These are phyloP conservation scores for Colletotrichum godetiae DNA, from an alignment of 2,329 filamentous ascomycete species.

Conservation along the genomic window DNA sequence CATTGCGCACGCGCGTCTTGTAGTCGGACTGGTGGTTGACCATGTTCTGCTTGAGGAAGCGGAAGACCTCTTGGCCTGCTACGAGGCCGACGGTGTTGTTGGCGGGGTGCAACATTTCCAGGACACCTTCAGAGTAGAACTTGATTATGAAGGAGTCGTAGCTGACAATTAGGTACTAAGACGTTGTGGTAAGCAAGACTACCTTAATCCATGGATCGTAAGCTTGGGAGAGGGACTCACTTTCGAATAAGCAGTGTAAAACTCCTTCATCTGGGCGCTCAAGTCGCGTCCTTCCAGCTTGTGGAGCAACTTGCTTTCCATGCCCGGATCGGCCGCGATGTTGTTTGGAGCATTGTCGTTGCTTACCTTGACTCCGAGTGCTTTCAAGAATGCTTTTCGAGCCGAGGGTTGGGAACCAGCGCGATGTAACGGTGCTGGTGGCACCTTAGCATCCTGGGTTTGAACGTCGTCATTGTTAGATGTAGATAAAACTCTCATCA, in stretches of 20 bases:
- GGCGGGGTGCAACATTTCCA: slow-evolving; percentile 40
- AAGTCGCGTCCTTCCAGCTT: slow-evolving; percentile 42
- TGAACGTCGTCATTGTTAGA: background rate
- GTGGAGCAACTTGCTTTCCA: slow-evolving; percentile 40
- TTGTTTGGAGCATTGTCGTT: background rate
- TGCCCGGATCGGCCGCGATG: slow-evolving; percentile 33
- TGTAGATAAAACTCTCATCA: slow-evolving; percentile 54
- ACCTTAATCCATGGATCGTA: too few relatives aligned
- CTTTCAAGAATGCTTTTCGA: slow-evolving; percentile 26
- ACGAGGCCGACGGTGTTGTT: slow-evolving; percentile 38
- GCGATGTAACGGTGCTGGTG: background rate
- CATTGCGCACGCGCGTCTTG: slow-evolving; percentile 38
- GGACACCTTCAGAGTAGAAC: slow-evolving; percentile 41
- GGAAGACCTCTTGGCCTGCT: slow-evolving; percentile 41
- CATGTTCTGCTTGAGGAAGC: slow-evolving; percentile 42
- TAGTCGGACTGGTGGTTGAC: slow-evolving; percentile 39
- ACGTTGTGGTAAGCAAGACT: background rate
- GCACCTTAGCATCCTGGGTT: background rate
- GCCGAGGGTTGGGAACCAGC: slow-evolving; percentile 12
- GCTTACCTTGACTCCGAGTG: background rate
- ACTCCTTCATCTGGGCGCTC: slow-evolving; percentile 42
- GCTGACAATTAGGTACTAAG: slow-evolving; percentile 39
- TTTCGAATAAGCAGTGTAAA: slow-evolving; percentile 43
- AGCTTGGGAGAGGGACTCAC: slow-evolving; percentile 1
- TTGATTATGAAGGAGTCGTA: slow-evolving; percentile 39